Conservation (phyloP, 2,329 filamentous ascomycete genomes). For the Exserohilum rostratum region DNA sequence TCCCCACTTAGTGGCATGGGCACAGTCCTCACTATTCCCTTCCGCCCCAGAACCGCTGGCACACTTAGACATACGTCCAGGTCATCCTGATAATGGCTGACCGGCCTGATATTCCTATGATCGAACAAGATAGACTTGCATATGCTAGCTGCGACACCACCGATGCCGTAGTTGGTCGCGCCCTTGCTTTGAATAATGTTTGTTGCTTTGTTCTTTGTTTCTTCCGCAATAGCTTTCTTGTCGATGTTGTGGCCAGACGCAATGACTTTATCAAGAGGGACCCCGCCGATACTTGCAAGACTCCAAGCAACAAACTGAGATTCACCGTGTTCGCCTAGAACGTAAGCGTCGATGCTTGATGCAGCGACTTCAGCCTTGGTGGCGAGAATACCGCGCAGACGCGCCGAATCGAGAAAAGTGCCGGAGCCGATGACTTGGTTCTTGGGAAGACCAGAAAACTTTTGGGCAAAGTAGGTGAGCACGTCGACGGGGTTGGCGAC, state of each 20-base stretch:
- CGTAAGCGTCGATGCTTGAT: constrained; percentile 22
- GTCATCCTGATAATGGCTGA: constrained; percentile 21
- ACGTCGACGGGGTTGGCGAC: constrained; percentile 34
- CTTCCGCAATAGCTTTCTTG: constrained; percentile 12
- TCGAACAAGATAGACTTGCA: constrained; percentile 24
- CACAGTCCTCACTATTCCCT: constrained; percentile 18
- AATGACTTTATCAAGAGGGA: constrained; percentile 9
- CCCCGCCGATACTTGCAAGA: constrained; percentile 15
- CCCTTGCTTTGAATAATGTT: constrained; percentile 28
- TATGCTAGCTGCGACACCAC: constrained; percentile 24
- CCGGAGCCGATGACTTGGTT: constrained; percentile 26
- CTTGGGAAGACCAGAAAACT: constrained; percentile 19
- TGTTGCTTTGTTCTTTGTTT: constrained; percentile 22
- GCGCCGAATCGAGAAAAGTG: constrained; percentile 28
- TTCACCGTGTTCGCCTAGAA: constrained; percentile 28
- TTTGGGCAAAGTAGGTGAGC: constrained; percentile 26
- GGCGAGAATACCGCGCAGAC: constrained; percentile 22
- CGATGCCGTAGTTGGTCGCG: constrained; percentile 29
- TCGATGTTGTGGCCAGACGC: background rate
- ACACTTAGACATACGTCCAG: constrained; percentile 24
- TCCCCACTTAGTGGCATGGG: constrained; percentile 8
- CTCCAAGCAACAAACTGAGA: constrained; percentile 27
- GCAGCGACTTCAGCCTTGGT: constrained; percentile 20
- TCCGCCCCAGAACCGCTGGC: constrained; percentile 24
- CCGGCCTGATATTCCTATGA: constrained; percentile 16